Base-by-base conservation (phyloP, 2,329 filamentous ascomycete genomes). In the Incumbomyces delicatus region DNA sequence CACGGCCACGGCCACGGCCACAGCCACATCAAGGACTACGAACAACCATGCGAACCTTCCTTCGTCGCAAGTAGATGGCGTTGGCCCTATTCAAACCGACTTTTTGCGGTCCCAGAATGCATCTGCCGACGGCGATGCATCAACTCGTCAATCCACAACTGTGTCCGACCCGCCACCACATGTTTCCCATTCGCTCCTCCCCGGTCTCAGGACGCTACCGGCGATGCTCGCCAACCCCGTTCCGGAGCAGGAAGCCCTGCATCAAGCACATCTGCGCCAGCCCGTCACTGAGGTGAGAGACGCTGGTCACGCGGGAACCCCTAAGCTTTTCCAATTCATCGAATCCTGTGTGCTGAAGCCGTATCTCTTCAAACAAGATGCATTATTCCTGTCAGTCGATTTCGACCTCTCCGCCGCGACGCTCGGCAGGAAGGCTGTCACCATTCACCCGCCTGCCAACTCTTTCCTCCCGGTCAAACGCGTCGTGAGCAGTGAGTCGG, bases 231-330 rank as follows among this genome's bases (percentile, higher is more conserved):
- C 46, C 5, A 36, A 47, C 18, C 68, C 73, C 3, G 64, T 72
- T 48, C 70, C 75, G 16, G 60, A 62, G 18, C 58, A 66, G 6
- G 68, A 66, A 22, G 72, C 70, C n/a, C 63, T 82, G 6, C 80
- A 83, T 55, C 76, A 81, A 60, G 71, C 73, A 37, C 67, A 77
- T 56, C 63, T 81, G 22, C 70, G 71, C 18, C 78, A 73, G 53
- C 77, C 78, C 11, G 6, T 27, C 3, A 53, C 66, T 1, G 65
- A 76, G 22, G 58, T 58, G 32, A 56, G 66, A 10, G 22, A 61
- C 14, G 48, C 57, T 29, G 46, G 51, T 3, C 36, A 45, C 10
- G 55, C 51, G 3, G 43, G 52, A 40, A 37, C 54, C 18, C 57
- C 36, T 27, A 57, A 58, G 14, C 50, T 66, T 27, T 69, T 66